These are phyloP conservation scores for Fusarium praegraminearum DNA, from an alignment of 2,329 filamentous ascomycete species.

Conservation along the genomic window DNA sequence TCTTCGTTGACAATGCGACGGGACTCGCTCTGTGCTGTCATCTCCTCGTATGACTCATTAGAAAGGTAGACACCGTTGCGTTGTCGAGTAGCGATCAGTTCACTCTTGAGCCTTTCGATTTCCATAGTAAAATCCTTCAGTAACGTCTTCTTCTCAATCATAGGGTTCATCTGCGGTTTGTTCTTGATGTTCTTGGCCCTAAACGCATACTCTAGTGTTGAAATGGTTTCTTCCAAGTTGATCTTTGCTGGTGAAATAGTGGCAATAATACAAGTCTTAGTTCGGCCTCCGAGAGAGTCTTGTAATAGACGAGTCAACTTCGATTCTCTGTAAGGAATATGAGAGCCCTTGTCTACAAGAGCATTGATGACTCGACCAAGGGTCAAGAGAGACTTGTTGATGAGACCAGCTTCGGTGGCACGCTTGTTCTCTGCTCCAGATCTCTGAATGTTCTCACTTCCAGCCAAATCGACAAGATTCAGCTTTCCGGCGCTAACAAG, in stretches of 20 bases:
- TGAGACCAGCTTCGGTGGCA: constrained; percentile 92
- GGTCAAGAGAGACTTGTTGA: constrained; percentile 97
- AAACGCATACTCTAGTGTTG: constrained; percentile 97
- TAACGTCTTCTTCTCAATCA: constrained; percentile 92
- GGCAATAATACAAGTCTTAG: constrained; percentile 98
- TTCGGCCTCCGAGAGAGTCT: constrained; percentile 94
- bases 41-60: constrained; percentile 88
- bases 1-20: constrained; percentile 91
- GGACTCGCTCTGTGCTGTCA: constrained; percentile 92
- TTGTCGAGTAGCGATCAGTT: constrained; percentile 91
- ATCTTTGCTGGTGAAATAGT: constrained; percentile 94
- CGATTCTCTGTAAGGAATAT: constrained; percentile 94
- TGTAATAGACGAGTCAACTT: constrained; percentile 95
- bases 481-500: constrained; percentile 92
- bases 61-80: constrained; percentile 96
- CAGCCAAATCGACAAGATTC: constrained; percentile 95
- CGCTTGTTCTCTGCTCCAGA: constrained; percentile 98
- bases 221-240: constrained; percentile 98
- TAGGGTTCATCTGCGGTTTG: constrained; percentile 93
- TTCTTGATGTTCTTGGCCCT: constrained; percentile 98
- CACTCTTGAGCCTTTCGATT: constrained; percentile 94
- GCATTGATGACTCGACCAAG: constrained; percentile 98
- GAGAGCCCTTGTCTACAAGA: constrained; percentile 86
- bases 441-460: constrained; percentile 96
- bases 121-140: constrained; percentile 90